Evolutionary conservation across 768 basidiomycete genomes (phyloP), one percentile per base, ranked within the genome.

Genomic region (Pleurotus pulmonarius): DNA sequence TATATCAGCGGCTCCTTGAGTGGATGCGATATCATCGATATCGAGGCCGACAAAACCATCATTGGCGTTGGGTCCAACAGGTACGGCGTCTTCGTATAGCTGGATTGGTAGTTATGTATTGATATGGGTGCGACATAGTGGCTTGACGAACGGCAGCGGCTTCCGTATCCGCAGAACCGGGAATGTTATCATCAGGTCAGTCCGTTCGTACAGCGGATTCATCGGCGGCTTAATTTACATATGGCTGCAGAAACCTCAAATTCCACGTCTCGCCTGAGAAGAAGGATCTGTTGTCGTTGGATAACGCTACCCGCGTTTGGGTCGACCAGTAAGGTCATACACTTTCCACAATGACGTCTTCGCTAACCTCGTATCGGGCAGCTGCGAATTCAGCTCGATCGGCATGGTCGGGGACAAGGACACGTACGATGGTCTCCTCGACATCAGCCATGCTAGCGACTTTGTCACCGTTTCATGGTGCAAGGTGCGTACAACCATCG

Each of bases 141-240:
- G 48, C 26, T 34, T 49, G 48, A 49, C 48, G 13, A 34, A 34
- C 22, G 48, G 48, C 15, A 34, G 29, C 9, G 48, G 48, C 7
- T 49, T 49, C 26, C 48, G 48, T 13, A 49, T 49, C 48, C 48
- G 48, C 48, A 29, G 48, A 13, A 37, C 34, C 6, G 34, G 48
- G 16, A 49, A 49, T 37, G 48, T 49, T 49, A 49, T 49, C 48
- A 49, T 49, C 26, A 49, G 48, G 48, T 38, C 11, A n/a, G 46
- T 18, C 7, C 4, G 22, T 24, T 16, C 22, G 9, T 26, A 24
- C 22, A 9, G 6, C 15, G 38, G n/a, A 7, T 13, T 15, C 38
- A 1, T 49, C 25, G 29, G 38, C n/a, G 8, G n/a, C 2, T 11
- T 16, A 7, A 15, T 8, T 3, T 1, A 49, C 5, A 29, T 2